These are phyloP conservation scores for Casuarina equisetifolia DNA, from an alignment of 306 rosid genomes.

Conservation along the genomic window DNA sequence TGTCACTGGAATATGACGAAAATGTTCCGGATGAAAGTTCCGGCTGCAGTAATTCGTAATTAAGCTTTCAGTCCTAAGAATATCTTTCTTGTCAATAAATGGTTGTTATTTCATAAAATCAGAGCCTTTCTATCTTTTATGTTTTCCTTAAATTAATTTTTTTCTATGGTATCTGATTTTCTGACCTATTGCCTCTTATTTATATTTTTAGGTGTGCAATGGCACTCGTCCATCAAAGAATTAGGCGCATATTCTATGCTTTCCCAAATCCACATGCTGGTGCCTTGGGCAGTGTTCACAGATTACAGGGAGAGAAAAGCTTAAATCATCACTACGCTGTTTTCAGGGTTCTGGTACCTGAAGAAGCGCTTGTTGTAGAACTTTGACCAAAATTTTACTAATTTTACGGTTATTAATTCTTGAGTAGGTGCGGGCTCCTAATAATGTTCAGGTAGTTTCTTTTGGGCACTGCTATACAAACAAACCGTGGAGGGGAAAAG, in stretches of 20 bases:
- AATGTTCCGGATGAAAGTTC: background rate
- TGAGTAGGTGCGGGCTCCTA: background rate
- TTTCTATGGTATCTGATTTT: background rate
- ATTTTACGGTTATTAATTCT: background rate
- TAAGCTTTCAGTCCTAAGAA: background rate
- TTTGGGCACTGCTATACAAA: too few species aligned
- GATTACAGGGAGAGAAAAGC: constrained; percentile 87
- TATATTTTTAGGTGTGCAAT: constrained; percentile 76
- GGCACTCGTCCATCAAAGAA: constrained; percentile 94
- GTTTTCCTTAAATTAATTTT: background rate
- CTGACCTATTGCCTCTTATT: constrained; percentile 17
- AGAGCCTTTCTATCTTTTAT: background rate
- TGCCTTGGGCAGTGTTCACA: constrained; percentile 76
- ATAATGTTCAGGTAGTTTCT: background rate
- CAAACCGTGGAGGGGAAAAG: too few species aligned
- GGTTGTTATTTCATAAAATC: background rate
- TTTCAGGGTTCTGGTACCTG: constrained; percentile 73
- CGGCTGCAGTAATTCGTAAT: background rate
- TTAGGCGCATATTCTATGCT: constrained; percentile 83
- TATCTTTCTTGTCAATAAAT: background rate
- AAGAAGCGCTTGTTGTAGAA: constrained; percentile 37
- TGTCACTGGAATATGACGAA: background rate
- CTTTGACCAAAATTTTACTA: background rate
- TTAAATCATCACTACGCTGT: constrained; percentile 91
- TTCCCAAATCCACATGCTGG: constrained; percentile 77